Percentiles rank a stretch among this genome's conserved stretches.
Conservation (phyloP, 805 yeast species). For the Danielozyma ontarioensis region DNA sequence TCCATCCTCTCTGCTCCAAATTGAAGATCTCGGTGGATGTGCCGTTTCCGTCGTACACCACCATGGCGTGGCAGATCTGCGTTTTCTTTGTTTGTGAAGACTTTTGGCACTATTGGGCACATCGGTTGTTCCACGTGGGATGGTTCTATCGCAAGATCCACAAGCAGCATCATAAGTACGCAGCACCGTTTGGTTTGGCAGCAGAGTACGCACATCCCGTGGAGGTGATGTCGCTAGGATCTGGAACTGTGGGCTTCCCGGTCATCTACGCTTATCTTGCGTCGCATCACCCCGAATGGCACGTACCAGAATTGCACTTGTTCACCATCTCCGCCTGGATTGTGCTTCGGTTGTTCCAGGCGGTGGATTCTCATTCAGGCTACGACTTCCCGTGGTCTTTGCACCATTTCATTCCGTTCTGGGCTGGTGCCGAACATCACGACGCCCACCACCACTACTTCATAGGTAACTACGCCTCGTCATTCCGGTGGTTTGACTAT, state of each 20-base stretch:
- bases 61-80: slow-evolving; percentile 61
- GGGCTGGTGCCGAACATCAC: slow-evolving; percentile 99
- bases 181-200: slow-evolving; percentile 95
- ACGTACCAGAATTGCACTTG: slow-evolving; percentile 55
- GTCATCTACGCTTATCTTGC: slow-evolving; percentile 75
- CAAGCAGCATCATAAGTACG: slow-evolving; percentile 96
- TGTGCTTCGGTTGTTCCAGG: slow-evolving; percentile 84
- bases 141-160: slow-evolving; percentile 88
- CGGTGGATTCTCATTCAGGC: slow-evolving; percentile 96
- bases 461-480: slow-evolving; percentile 91
- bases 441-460: slow-evolving; percentile 96
- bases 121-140: slow-evolving; percentile 84
- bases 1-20: slow-evolving; percentile 85
- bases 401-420: slow-evolving; percentile 86
- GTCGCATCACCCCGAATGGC: slow-evolving; percentile 31
- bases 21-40: slow-evolving; percentile 74
- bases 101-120: slow-evolving; percentile 96
- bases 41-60: slow-evolving; percentile 72
- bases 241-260: slow-evolving; percentile 96
- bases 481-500: slow-evolving; percentile 96
- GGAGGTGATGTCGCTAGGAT: slow-evolving; percentile 85
- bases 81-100: slow-evolving; percentile 85
- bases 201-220: slow-evolving; percentile 98
- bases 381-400: slow-evolving; percentile 97
- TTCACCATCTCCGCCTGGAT: slow-evolving; percentile 91